Evolutionary conservation across 2,329 filamentous ascomycete species (phyloP).

Genomic region (Metarhizium guizhouense): DNA sequence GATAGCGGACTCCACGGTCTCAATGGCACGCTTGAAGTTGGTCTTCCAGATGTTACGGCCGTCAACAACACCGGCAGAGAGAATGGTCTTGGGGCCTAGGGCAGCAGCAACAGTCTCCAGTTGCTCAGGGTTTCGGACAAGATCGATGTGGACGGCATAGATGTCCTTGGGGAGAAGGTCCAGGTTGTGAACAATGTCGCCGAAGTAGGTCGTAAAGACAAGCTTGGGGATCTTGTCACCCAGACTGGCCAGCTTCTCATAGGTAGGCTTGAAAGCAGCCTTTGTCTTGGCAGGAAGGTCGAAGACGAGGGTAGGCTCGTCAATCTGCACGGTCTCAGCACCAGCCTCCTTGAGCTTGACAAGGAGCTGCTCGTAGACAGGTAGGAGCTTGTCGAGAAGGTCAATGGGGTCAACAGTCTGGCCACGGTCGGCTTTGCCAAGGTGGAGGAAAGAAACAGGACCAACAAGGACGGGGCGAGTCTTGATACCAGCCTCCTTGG

Average conservation of each 20-base stretch:
- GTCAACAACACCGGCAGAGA: conserved; percentile 94
- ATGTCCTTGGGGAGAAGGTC: conserved; percentile 74
- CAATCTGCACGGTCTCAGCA: conserved; percentile 94
- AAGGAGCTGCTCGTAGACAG: conserved; percentile 89
- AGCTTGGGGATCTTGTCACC: conserved; percentile 79
- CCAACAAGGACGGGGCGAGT: conserved; percentile 94
- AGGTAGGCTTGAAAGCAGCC: conserved; percentile 95
- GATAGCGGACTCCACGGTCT: conserved; percentile 78
- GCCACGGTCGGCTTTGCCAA: conserved; percentile 96
- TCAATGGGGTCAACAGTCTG: conserved; percentile 89
- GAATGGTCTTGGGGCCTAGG: conserved; percentile 78
- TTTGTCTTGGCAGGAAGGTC: conserved; percentile 86
- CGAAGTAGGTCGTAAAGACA: conserved; percentile 94
- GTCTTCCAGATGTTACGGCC: conserved; percentile 99
- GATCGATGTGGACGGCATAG: conserved; percentile 85
- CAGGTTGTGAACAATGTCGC: conserved; percentile 98
- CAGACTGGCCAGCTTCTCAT: conserved; percentile 74
- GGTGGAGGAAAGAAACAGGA: conserved; percentile 93
- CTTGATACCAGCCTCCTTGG: conserved; percentile 88
- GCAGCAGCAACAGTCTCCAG: conserved; percentile 75
- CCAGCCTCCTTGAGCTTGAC: conserved; percentile 90
- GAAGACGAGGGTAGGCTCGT: conserved; percentile 94
- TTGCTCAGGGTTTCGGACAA: conserved; percentile 98
- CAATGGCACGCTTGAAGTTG: conserved; percentile 93
- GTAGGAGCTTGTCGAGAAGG: conserved; percentile 85